Evolutionary conservation across 2,329 filamentous ascomycete genomes (phyloP).

Genomic region (Penicillium sp.): DNA sequence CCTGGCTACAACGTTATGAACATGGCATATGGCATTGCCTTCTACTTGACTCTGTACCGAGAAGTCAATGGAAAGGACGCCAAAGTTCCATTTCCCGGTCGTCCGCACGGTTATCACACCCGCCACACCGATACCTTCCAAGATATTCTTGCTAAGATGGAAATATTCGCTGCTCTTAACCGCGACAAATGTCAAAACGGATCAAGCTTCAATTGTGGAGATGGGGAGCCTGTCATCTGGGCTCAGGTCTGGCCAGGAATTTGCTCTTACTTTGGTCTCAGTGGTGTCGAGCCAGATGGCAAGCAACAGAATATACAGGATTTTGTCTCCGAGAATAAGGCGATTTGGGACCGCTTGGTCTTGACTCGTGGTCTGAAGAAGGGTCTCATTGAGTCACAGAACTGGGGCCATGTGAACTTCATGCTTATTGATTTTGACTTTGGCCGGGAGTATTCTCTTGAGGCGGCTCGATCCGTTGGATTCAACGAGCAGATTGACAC

Average conservation of each 20-base stretch:
- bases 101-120: conserved; percentile 16
- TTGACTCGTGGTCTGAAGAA: conserved; percentile 14
- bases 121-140: conserved; percentile 28
- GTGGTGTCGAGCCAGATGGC: conserved; percentile 17
- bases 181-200: conserved; percentile 18
- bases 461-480: conserved; percentile 16
- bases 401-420: conserved; percentile 18
- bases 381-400: conserved; percentile 15
- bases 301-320: neutral
- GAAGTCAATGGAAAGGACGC: conserved; percentile 17
- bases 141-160: conserved; percentile 24
- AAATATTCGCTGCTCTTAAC: conserved; percentile 28
- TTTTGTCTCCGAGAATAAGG: conserved; percentile 15
- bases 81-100: conserved; percentile 22
- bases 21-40: conserved; percentile 21
- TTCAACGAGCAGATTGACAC: conserved; percentile 24
- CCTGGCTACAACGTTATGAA: conserved; percentile 25
- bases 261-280: conserved; percentile 28
- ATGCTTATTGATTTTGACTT: conserved; percentile 25
- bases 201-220: conserved; percentile 24
- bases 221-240: conserved; percentile 24
- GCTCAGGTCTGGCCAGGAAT: conserved; percentile 24
- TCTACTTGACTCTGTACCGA: conserved; percentile 23
- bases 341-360: conserved; percentile 16
- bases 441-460: conserved; percentile 18